These are phyloP conservation scores for Cnidoscolus chayamansa DNA, from an alignment of 441 rosid genomes.

Conservation along the genomic window DNA sequence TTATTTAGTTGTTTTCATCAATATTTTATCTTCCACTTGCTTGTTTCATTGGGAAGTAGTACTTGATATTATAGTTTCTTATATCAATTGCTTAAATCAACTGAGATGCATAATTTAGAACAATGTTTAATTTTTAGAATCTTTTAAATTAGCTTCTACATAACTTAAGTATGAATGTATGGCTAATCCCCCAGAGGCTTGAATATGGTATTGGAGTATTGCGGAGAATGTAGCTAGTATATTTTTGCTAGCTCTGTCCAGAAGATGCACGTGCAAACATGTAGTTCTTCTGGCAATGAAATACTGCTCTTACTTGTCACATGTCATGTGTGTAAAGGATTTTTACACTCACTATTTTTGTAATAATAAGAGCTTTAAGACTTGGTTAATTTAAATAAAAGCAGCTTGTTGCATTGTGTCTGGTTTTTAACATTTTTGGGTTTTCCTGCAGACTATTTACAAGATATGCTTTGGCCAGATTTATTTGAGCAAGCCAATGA, in stretches of 20 bases:
- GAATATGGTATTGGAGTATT: background rate
- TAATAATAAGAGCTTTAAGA: background rate
- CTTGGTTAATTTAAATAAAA: background rate
- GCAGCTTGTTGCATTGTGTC: background rate
- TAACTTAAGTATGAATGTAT: too few relatives aligned
- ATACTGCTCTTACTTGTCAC: background rate
- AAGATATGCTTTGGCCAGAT: constrained; percentile 94
- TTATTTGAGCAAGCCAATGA: constrained; percentile 96
- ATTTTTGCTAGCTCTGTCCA: background rate
- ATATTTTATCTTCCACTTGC: background rate
- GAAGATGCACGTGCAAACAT: background rate
- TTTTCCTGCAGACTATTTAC: constrained; percentile 69
- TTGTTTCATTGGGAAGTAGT: background rate
- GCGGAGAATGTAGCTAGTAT: background rate
- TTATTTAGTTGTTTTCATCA: background rate
- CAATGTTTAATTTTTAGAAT: background rate
- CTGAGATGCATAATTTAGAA: background rate
- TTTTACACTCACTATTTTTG: background rate
- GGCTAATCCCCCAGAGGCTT: too few relatives aligned
- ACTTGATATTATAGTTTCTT: too few relatives aligned
- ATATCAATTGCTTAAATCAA: too few relatives aligned
- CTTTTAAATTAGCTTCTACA: background rate
- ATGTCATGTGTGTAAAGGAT: background rate
- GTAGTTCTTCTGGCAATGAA: background rate
- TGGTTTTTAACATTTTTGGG: background rate